Evolutionary conservation across 257 asterid species (phyloP).

Genomic region (Jacaranda mimosifolia): DNA sequence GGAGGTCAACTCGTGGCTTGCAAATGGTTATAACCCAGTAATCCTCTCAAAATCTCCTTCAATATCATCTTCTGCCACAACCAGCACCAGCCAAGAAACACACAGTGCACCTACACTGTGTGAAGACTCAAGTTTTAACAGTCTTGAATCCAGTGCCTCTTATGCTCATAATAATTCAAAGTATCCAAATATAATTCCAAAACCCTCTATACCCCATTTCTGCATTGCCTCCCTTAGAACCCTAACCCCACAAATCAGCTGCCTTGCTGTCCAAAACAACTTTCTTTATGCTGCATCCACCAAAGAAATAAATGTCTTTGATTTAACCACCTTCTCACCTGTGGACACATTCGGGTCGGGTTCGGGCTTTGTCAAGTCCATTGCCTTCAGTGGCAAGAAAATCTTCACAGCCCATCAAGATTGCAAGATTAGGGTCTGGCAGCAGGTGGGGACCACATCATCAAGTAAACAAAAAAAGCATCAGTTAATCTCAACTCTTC

Average conservation of each 20-base stretch:
- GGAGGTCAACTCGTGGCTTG: slow-evolving; percentile 48
- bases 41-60: slow-evolving; percentile 34
- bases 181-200: neutral
- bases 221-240: slow-evolving; percentile 42
- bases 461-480: slow-evolving; percentile 32
- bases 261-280: slow-evolving; percentile 52
- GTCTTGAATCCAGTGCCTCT: slow-evolving; percentile 38
- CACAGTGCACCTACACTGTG: slow-evolving; percentile 48
- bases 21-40: slow-evolving; percentile 11
- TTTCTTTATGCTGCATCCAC: slow-evolving; percentile 59
- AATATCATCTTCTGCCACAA: slow-evolving; percentile 37
- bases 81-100: slow-evolving; percentile 45
- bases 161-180: neutral
- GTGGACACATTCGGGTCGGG: slow-evolving; percentile 52
- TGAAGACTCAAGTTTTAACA: slow-evolving; percentile 54
- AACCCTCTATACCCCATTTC: slow-evolving; percentile 19
- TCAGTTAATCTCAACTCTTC: slow-evolving; percentile 53
- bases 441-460: neutral
- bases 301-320: slow-evolving; percentile 50
- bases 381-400: slow-evolving; percentile 42
- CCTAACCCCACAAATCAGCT: slow-evolving; percentile 55
- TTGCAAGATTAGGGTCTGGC: slow-evolving; percentile 61
- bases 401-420: slow-evolving; percentile 74
- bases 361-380: slow-evolving; percentile 63
- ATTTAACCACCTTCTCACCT: slow-evolving; percentile 36